A percentile compares a stretch with the other conserved stretches of the same genome.
These are phyloP conservation scores for Ophiosphaerella herpotricha DNA, from an alignment of 2,329 filamentous ascomycete species.

Conservation along the genomic window DNA sequence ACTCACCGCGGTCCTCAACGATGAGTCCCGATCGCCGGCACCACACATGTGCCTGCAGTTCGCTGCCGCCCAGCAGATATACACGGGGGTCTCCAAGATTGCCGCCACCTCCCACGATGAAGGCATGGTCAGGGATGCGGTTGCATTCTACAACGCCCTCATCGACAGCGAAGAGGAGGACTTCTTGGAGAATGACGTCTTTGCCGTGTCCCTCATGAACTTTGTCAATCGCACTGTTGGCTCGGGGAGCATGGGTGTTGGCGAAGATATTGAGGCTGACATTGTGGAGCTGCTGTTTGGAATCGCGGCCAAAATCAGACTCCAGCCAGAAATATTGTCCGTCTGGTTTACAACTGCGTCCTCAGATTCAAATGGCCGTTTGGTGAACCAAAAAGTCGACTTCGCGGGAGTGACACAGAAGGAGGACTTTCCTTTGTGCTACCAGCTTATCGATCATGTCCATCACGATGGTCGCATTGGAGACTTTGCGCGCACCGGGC, in stretches of 20 bases:
- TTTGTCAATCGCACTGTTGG: constrained; percentile 80
- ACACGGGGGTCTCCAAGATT: constrained; percentile 86
- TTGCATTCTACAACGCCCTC: constrained; percentile 85
- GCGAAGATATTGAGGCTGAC: constrained; percentile 80
- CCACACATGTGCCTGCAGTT: constrained; percentile 92
- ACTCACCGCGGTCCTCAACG: constrained; percentile 72
- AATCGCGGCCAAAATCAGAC: constrained; percentile 91
- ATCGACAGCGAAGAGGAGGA: constrained; percentile 97
- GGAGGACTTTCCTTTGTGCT: constrained; percentile 94
- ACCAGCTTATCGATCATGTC: constrained; percentile 93
- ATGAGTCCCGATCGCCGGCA: constrained; percentile 84
- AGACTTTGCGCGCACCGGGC: constrained; percentile 91
- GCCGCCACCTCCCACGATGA: constrained; percentile 84
- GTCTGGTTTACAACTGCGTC: constrained; percentile 79
- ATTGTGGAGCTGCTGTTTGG: constrained; percentile 94
- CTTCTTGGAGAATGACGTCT: constrained; percentile 83
- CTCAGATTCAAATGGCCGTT: constrained; percentile 46
- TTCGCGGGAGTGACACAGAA: constrained; percentile 85
- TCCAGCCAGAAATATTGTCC: constrained; percentile 83
- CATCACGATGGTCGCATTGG: constrained; percentile 93
- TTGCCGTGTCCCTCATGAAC: constrained; percentile 85
- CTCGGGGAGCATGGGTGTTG: constrained; percentile 72
- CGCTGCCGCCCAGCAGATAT: constrained; percentile 83
- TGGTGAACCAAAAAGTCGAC: constrained; percentile 61
- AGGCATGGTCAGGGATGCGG: constrained; percentile 80